Percentiles rank a stretch among this genome's conserved stretches.
phyloP scores from a whole-genome alignment of 192 early-diverging fungal genomes.

The Coemansia sp. region DNA sequence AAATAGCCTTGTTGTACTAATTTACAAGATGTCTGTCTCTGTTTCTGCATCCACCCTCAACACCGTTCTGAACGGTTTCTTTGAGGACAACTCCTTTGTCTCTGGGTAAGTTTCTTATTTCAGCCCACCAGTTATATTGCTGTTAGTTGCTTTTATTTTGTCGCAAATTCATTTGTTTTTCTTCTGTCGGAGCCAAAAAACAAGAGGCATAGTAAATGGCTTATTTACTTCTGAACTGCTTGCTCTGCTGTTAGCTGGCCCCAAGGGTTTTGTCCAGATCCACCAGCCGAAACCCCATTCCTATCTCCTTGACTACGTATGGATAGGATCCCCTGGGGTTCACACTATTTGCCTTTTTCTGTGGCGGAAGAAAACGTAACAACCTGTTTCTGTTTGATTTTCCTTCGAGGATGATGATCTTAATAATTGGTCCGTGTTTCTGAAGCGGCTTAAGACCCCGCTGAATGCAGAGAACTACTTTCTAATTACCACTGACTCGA shows the following conservation, averaged over 20 bases:
- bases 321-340: too few species aligned
- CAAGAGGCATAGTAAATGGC: too few species aligned
- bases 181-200: too few species aligned
- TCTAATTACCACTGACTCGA: slow-evolving; percentile 35
- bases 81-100: slow-evolving; percentile 76
- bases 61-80: slow-evolving; percentile 73
- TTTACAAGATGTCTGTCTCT: slow-evolving; percentile 64
- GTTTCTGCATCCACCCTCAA: slow-evolving; percentile 63
- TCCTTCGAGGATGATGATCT: slow-evolving; percentile 51
- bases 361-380: background rate
- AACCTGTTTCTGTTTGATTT: background rate
- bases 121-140: too few species aligned
- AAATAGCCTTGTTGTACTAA: slow-evolving; percentile 46
- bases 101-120: slow-evolving; percentile 61
- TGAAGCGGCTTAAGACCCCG: slow-evolving; percentile 68
- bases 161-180: background rate
- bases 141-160: background rate
- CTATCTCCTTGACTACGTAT: background rate
- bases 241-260: background rate
- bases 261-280: too few species aligned
- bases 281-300: too few species aligned
- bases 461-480: slow-evolving; percentile 50
- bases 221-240: background rate
- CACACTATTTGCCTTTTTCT: background rate
- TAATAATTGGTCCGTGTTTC: slow-evolving; percentile 61